phyloP scores from a whole-genome alignment of 2,329 filamentous ascomycete species.

The Aspergillus arachidicola region DNA sequence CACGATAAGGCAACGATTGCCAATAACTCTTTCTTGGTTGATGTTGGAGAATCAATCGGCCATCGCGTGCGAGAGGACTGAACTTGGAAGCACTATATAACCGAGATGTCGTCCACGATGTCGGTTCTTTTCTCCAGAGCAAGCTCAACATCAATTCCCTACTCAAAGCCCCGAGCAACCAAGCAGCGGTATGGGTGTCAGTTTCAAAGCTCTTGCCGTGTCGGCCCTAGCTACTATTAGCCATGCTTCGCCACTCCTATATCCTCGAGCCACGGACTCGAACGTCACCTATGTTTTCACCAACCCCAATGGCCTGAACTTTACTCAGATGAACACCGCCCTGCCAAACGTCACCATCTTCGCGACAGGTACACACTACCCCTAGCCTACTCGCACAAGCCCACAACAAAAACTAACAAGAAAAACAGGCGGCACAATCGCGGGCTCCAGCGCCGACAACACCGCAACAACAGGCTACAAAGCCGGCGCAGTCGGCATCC shows the following conservation, averaged over 20 bases:
- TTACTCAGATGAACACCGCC: constrained; percentile 28
- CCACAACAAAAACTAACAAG: background rate
- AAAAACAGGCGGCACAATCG: constrained; percentile 28
- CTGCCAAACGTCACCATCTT: constrained; percentile 31
- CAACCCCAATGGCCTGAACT: constrained; percentile 29
- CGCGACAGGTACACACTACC: constrained; percentile 20
- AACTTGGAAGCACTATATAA: background rate
- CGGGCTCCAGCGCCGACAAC: constrained; percentile 26
- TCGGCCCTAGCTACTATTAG: constrained; percentile 21
- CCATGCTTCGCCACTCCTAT: constrained; percentile 26
- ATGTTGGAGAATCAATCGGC: background rate
- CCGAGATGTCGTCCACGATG: background rate
- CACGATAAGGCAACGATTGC: background rate
- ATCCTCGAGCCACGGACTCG: constrained; percentile 17
- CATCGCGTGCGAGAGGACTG: background rate
- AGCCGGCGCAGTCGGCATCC: constrained; percentile 26
- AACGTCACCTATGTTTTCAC: constrained; percentile 25
- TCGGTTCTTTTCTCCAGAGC: background rate
- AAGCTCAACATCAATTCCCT: background rate
- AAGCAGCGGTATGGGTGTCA: constrained; percentile 19
- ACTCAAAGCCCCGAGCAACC: background rate
- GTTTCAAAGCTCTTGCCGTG: constrained; percentile 19
- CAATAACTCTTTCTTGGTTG: background rate
- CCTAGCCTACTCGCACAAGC: background rate
- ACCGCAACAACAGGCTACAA: constrained; percentile 31